Evolutionary conservation across 768 basidiomycete genomes (phyloP).

Genomic region (Tephrocybe sp.): DNA sequence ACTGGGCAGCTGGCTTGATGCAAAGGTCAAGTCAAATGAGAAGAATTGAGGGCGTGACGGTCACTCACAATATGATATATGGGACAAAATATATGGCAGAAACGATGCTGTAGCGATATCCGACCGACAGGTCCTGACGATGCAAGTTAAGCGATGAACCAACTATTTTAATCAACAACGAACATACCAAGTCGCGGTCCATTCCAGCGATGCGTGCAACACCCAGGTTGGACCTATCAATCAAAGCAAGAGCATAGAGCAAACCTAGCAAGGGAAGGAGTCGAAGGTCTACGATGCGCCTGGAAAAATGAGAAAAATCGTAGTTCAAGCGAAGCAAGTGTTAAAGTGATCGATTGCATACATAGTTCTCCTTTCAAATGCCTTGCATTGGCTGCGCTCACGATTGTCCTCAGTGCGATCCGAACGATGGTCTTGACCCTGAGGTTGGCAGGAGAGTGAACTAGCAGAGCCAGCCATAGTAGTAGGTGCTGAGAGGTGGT

Average conservation of each 20-base stretch:
- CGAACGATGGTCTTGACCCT: background rate
- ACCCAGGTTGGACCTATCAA: slow-evolving; percentile 33
- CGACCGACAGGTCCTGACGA: slow-evolving; percentile 33
- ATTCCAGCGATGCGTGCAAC: slow-evolving; percentile 36
- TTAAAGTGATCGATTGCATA: slow-evolving; percentile 2
- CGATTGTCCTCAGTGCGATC: slow-evolving; percentile 4
- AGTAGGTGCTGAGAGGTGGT: background rate
- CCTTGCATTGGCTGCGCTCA: background rate
- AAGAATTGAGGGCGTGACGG: slow-evolving; percentile 12
- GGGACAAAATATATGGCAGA: slow-evolving; percentile 45
- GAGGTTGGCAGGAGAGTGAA: slow-evolving; percentile 2
- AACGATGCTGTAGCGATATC: slow-evolving; percentile 44
- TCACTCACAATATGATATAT: slow-evolving; percentile 42
- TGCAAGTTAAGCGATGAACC: slow-evolving; percentile 1
- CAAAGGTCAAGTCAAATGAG: background rate
- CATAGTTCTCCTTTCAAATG: slow-evolving; percentile 19
- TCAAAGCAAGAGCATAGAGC: slow-evolving; percentile 32
- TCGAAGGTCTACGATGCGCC: slow-evolving; percentile 31
- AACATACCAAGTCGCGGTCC: slow-evolving; percentile 30
- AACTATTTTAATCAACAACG: background rate
- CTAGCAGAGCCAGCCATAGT: slow-evolving; percentile 11
- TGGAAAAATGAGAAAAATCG: slow-evolving; percentile 7
- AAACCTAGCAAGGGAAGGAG: slow-evolving; percentile 34
- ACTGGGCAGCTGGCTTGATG: slow-evolving; percentile 40
- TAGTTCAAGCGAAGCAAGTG: slow-evolving; percentile 5